Evolutionary conservation across 441 rosid species (phyloP).

Genomic region (Erodium moschatum): DNA sequence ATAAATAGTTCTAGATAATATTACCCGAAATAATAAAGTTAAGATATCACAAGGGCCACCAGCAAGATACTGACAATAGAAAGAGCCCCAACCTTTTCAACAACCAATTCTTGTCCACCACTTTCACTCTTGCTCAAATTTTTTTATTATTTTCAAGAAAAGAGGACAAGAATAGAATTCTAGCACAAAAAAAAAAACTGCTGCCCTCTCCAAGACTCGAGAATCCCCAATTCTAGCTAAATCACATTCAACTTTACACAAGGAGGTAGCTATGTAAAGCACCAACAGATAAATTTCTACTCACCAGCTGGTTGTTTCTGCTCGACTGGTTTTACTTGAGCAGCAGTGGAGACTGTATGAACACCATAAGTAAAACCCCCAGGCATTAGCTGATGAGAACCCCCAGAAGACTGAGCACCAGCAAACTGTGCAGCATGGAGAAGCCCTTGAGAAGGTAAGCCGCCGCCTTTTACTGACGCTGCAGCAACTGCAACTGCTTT

Average conservation of each 20-base stretch:
- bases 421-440: constrained; percentile 41
- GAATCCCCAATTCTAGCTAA: constrained; percentile 9
- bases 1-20: too few species aligned
- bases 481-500: constrained; percentile 45
- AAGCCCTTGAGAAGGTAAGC: constrained; percentile 37
- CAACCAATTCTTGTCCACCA: too few species aligned
- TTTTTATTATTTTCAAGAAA: too few species aligned
- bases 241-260: not conserved
- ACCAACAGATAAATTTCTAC: constrained; percentile 26
- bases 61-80: too few species aligned
- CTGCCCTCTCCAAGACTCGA: constrained; percentile 16
- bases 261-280: constrained; percentile 13
- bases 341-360: constrained; percentile 46
- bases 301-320: constrained; percentile 85
- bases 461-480: constrained; percentile 52
- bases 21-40: too few species aligned
- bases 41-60: too few species aligned
- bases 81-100: too few species aligned
- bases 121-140: too few species aligned
- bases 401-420: constrained; percentile 41
- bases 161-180: too few species aligned
- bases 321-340: constrained; percentile 74
- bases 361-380: constrained; percentile 46
- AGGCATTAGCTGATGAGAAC: constrained; percentile 48
- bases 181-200: not conserved